Evolutionary conservation across 345 rosid genomes (phyloP), one percentile per base, ranked within the genome.

Genomic region (Linum lewisii): DNA sequence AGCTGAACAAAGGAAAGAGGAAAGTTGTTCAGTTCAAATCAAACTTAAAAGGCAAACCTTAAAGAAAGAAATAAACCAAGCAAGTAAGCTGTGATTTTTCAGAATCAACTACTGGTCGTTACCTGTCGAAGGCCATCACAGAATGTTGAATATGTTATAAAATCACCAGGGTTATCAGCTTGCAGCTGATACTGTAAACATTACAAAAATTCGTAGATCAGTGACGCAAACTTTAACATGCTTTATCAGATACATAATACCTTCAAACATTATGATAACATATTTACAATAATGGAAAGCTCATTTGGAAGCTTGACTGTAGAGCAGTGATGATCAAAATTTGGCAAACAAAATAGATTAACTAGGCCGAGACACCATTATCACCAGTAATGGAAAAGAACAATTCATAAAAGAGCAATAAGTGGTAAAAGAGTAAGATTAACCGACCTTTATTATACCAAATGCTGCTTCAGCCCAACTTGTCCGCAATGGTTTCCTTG

Each of bases 401-500:
- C 23, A 24, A 16, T 42, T 26, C 11, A 25, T 50, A 25, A 24
- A 4, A 25, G 5, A 26, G 4, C 14, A 16, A 25, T 11, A 49
- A 4, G n/a, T 20, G 7, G n/a, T 16, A 19, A 5, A 34, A 24
- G 36, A 52, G 59, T 21, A 19, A 67, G 55, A 10, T 21, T 4
- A 61, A 21, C 73, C 72, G 51, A 92, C 98, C 95, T 79, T 86
- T 79, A 92, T 84, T 86, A 92, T 92, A 82, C 84, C 98, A 71
- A 88, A 92, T n/a, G 82, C 95, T 6, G 98, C 92, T 71, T 84
- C 96, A 71, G 82, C 86, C 98, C 96, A 88, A 50, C 98, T 86
- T 18, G 96, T 72, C 76, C 83, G 84, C 4, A 88, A 77, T 49
- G 86, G 69, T 65, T 86, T 84, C 36, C 84, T 73, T 58, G 84